Base-by-base conservation (phyloP, 257 asterid species). In the Forsythia viridissima region DNA sequence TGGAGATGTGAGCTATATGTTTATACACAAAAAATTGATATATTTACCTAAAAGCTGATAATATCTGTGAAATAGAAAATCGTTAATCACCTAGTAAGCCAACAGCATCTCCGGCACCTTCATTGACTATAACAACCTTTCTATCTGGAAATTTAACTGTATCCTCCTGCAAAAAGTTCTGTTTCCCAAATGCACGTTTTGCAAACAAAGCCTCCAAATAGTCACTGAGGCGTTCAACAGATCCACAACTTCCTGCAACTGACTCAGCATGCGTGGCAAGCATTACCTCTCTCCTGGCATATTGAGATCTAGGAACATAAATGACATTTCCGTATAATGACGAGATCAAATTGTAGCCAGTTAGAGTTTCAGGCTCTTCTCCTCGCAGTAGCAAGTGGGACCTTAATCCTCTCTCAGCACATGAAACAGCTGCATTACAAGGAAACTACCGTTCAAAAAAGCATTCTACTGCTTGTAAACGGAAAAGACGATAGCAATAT, bases 301-400 rank as follows among this genome's bases (percentile, higher is more conserved):
- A 95, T 24, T 79, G 48, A 38, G 94, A 87, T 88, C 98, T 89
- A 1, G 94, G 97, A 43, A 89, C 86, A 79, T 93, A 95, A 48
- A 84, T 84, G 72, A 90, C 96, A 77, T 91, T 80, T 51, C 98
- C 98, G 20, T 90, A 92, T 61, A 95, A 61, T 67, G 83, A 83
- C 42, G 99, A 95, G 76, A 95, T 87, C 51, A 95, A 89, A 85
- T 89, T 88, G 87, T 90, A 91, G 72, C 99, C 97, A 1, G 97
- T 93, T 75, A 92, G 87, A 73, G 85, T 87, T 84, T 93, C 89
- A 13, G 97, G 99, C 84, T 92, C 94, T 81, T 95, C 98, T 72
- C 99, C 99, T 75, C 98, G 90, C 66, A 93, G 94, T 82, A 95
- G 94, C 83, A 93, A 85, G 82, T 91, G 99, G 6, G 98, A 83